These are phyloP conservation scores for Fusarium pseudograminearum DNA, from an alignment of 2,329 filamentous ascomycete species.

Conservation along the genomic window DNA sequence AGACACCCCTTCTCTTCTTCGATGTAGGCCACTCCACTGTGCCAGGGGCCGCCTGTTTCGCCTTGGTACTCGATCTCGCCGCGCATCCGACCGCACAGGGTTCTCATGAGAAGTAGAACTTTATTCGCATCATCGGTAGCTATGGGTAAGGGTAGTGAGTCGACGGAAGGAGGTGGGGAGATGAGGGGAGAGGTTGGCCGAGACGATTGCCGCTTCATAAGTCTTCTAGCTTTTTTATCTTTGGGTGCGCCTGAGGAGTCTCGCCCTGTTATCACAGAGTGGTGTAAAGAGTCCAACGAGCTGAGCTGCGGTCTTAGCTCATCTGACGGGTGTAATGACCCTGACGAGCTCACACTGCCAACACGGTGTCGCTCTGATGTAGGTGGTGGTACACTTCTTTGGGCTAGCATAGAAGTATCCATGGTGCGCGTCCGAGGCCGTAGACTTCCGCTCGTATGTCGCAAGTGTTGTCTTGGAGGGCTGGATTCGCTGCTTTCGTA, in stretches of 20 bases:
- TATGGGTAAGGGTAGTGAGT: conserved; percentile 70
- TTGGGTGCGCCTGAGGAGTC: conserved; percentile 53
- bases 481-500: conserved; percentile 61
- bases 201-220: conserved; percentile 67
- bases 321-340: conserved; percentile 65
- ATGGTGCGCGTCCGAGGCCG: conserved; percentile 70
- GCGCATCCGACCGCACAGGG: conserved; percentile 81
- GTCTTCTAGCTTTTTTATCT: conserved; percentile 62
- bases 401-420: conserved; percentile 66
- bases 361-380: conserved; percentile 70
- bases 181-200: conserved; percentile 70
- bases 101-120: conserved; percentile 81
- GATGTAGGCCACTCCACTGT: conserved; percentile 79
- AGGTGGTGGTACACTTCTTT: conserved; percentile 55
- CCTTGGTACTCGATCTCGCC: conserved; percentile 80
- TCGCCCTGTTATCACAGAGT: conserved; percentile 53
- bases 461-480: conserved; percentile 51
- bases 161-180: conserved; percentile 67
- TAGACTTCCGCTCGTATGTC: conserved; percentile 53
- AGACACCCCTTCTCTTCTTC: conserved; percentile 80
- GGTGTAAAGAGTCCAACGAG: conserved; percentile 58
- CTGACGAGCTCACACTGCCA: conserved; percentile 75
- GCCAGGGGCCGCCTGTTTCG: conserved; percentile 72
- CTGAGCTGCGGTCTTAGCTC: conserved; percentile 59
- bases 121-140: conserved; percentile 77